These are phyloP conservation scores for Phyllosticta paracitricarpa DNA, from an alignment of 2,329 filamentous ascomycete genomes.

Conservation along the genomic window DNA sequence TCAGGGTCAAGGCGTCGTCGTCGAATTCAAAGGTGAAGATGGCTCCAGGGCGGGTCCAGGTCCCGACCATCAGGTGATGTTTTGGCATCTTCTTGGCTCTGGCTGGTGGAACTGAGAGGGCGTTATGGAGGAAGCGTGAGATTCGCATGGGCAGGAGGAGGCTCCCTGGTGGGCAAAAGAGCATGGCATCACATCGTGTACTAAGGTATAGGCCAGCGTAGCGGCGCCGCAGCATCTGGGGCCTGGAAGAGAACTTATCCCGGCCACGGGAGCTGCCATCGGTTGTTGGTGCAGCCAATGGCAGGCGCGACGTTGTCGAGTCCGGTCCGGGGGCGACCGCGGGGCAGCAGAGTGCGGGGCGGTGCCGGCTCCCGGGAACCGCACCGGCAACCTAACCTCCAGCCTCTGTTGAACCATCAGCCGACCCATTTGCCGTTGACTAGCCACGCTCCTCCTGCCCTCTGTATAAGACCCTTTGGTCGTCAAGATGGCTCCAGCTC, in stretches of 20 bases:
- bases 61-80: constrained; percentile 86
- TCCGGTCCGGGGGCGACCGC: background rate
- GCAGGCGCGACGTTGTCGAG: background rate
- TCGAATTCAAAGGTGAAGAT: constrained; percentile 87
- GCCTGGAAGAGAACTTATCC: constrained; percentile 8
- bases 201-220: background rate
- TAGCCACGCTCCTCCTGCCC: background rate
- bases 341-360: constrained; percentile 5
- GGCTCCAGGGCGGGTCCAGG: constrained; percentile 80
- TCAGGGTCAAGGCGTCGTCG: constrained; percentile 64
- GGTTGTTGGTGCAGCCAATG: constrained; percentile 5
- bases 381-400: constrained; percentile 1
- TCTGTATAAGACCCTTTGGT: constrained; percentile 3
- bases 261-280: constrained; percentile 7
- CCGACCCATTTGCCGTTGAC: constrained; percentile 9
- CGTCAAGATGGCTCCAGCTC: background rate
- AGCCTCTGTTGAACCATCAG: background rate
- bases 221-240: background rate
- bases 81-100: constrained; percentile 45
- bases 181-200: background rate
- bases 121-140: background rate
- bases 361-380: background rate
- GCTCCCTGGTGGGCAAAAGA: background rate
- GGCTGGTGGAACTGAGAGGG: background rate
- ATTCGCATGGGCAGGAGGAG: background rate